These are phyloP conservation scores for Citrus sinensis DNA, from an alignment of 345 rosid genomes.

Conservation along the genomic window DNA sequence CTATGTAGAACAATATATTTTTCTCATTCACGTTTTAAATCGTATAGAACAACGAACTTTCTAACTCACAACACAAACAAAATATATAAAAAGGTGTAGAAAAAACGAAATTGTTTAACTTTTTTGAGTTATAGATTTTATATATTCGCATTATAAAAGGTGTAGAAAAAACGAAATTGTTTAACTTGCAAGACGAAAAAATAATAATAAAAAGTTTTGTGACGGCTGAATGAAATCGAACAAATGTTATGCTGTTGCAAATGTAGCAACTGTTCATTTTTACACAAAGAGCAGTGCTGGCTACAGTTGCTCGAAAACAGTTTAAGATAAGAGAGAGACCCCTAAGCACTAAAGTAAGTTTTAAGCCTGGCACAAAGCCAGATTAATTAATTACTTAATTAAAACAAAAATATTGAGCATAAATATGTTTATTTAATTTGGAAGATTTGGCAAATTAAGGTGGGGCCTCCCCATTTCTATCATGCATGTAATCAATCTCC, in stretches of 20 bases:
- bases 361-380: not conserved
- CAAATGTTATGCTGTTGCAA: too few species aligned
- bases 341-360: not conserved
- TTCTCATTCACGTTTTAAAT: too few species aligned
- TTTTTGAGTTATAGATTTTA: too few species aligned
- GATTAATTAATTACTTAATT: not conserved
- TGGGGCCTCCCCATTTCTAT: slow-evolving; percentile 26
- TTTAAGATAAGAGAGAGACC: not conserved
- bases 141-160: not conserved
- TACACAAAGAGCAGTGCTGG: not conserved
- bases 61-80: too few species aligned
- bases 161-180: not conserved
- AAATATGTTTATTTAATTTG: not conserved
- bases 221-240: too few species aligned
- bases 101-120: too few species aligned
- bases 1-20: too few species aligned
- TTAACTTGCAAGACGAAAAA: too few species aligned
- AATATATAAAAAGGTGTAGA: too few species aligned
- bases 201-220: too few species aligned
- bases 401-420: not conserved
- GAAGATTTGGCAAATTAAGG: slow-evolving; percentile 15
- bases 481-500: slow-evolving; percentile 35
- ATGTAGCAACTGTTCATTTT: too few species aligned
- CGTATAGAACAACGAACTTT: too few species aligned
- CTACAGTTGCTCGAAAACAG: not conserved